phyloP scores from a whole-genome alignment of 139 green algal genomes.

The Tetratostichococcus sp. region DNA sequence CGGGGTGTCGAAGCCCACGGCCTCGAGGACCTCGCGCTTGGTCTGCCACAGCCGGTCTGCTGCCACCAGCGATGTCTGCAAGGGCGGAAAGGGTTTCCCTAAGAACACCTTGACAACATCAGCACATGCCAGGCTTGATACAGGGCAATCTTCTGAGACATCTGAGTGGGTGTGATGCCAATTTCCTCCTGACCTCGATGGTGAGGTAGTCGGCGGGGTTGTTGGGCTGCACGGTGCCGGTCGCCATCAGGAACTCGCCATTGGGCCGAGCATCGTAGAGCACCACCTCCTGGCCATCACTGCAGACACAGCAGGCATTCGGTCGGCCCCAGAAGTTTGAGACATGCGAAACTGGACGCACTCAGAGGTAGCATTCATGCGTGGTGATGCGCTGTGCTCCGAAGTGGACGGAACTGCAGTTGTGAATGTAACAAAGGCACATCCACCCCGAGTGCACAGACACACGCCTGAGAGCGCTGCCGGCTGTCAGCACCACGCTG shows the following conservation, averaged over 20 bases:
- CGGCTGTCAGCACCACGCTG: conserved; percentile 53
- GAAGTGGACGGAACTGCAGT: too few species aligned
- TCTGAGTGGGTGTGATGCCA: too few species aligned
- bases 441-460: too few species aligned
- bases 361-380: background rate
- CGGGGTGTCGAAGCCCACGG: conserved; percentile 46
- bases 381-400: too few species aligned
- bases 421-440: too few species aligned
- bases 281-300: conserved; percentile 55
- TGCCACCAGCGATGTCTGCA: conserved; percentile 24
- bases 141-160: too few species aligned
- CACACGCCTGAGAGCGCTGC: conserved; percentile 40
- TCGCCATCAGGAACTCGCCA: conserved; percentile 77
- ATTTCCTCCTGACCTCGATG: conserved; percentile 28
- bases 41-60: conserved; percentile 39
- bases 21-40: conserved; percentile 70
- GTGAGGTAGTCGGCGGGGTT: conserved; percentile 69
- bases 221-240: conserved; percentile 57
- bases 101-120: too few species aligned
- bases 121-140: too few species aligned
- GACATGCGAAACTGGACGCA: background rate
- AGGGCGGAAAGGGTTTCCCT: too few species aligned
- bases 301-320: conserved; percentile 18
- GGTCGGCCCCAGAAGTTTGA: too few species aligned
- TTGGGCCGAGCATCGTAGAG: conserved; percentile 77